Evolutionary conservation across 208 protist species (phyloP).

Genomic region (Phytomonas francai): DNA sequence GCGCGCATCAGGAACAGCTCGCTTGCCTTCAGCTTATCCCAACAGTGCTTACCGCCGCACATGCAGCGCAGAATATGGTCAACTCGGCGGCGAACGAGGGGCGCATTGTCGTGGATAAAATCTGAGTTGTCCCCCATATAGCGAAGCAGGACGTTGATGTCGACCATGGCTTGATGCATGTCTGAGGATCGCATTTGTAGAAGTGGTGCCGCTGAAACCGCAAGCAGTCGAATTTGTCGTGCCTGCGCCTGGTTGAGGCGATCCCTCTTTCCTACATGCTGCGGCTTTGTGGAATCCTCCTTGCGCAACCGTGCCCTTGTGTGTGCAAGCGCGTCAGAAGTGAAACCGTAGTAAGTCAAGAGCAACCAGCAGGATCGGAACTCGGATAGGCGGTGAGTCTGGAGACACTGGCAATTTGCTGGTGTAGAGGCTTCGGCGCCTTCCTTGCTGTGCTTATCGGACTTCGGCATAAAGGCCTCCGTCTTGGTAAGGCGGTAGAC

Average conservation of each 20-base stretch:
- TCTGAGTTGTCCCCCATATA: slow-evolving; percentile 21
- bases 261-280: neutral
- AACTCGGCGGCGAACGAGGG: slow-evolving; percentile 9
- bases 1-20: slow-evolving; percentile 63
- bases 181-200: slow-evolving; percentile 76
- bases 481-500: slow-evolving; percentile 35
- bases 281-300: slow-evolving; percentile 5
- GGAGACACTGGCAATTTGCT: slow-evolving; percentile 18
- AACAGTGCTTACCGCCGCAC: slow-evolving; percentile 20
- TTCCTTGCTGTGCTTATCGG: slow-evolving; percentile 13
- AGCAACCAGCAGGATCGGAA: slow-evolving; percentile 81
- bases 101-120: slow-evolving; percentile 13
- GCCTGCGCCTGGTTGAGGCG: slow-evolving; percentile 30
- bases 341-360: slow-evolving; percentile 71
- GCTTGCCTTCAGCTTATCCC: slow-evolving; percentile 37
- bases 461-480: slow-evolving; percentile 1
- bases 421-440: slow-evolving; percentile 8
- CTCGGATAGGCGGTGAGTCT: slow-evolving; percentile 22
- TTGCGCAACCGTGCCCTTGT: slow-evolving; percentile 3
- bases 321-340: slow-evolving; percentile 29
- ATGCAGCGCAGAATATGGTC: slow-evolving; percentile 13
- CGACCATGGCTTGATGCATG: slow-evolving; percentile 61
- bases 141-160: slow-evolving; percentile 57
- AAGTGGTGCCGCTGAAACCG: slow-evolving; percentile 53
- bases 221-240: slow-evolving; percentile 41